phyloP scores from a whole-genome alignment of 2,329 filamentous ascomycete genomes.

The Colletotrichum tropicicola region DNA sequence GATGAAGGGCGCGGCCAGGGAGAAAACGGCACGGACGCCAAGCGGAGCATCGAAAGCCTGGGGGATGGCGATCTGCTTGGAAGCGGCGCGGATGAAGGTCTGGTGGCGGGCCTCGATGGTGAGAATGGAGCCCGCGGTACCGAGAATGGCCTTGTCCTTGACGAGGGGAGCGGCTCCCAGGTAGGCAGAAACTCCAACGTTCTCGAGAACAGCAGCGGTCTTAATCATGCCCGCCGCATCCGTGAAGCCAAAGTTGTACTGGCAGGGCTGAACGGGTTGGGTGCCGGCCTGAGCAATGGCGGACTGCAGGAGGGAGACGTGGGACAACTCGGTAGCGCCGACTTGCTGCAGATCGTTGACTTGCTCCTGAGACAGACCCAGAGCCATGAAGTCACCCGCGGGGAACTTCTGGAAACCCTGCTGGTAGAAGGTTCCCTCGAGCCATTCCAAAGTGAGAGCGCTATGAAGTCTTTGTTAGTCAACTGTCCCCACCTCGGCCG shows the following conservation, averaged over 20 bases:
- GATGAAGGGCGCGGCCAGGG: constrained; percentile 79
- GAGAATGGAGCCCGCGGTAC: constrained; percentile 74
- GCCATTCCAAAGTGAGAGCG: constrained; percentile 78
- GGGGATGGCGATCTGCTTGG: constrained; percentile 67
- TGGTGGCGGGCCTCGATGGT: constrained; percentile 80
- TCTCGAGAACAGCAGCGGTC: constrained; percentile 76
- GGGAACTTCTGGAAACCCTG: constrained; percentile 75
- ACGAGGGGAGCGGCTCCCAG: constrained; percentile 76
- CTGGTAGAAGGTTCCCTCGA: constrained; percentile 78
- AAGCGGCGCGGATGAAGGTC: constrained; percentile 73
- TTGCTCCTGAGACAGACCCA: constrained; percentile 64
- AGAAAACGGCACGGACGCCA: constrained; percentile 74
- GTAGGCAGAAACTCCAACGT: constrained; percentile 77
- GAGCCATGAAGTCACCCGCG: constrained; percentile 68
- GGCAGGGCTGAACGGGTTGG: constrained; percentile 73
- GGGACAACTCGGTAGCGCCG: constrained; percentile 42
- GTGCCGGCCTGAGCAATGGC: constrained; percentile 70
- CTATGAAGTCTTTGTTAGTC: constrained; percentile 43
- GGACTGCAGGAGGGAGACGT: constrained; percentile 67
- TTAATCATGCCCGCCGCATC: constrained; percentile 73
- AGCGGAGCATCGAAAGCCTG: constrained; percentile 77
- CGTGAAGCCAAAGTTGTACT: constrained; percentile 77
- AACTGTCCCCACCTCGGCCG: background rate
- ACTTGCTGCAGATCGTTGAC: constrained; percentile 52
- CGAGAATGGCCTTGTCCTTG: constrained; percentile 66